Evolutionary conservation across 495 filamentous ascomycete species (phyloP).

Genomic region (Neurospora sp.): DNA sequence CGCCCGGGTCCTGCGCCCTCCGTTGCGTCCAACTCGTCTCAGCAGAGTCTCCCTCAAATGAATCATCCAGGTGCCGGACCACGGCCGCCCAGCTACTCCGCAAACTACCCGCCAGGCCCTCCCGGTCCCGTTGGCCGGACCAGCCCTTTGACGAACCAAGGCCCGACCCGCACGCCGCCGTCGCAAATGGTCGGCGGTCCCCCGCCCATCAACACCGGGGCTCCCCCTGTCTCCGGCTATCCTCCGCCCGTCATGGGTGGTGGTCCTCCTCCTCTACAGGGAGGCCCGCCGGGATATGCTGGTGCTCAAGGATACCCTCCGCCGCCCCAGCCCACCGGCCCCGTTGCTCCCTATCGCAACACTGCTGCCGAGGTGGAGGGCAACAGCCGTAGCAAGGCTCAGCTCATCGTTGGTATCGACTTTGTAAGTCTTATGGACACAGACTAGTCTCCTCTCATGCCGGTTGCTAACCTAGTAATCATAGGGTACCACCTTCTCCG

Average conservation of each 20-base stretch:
- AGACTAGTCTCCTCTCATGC: neutral
- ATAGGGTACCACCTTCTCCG: constrained; percentile 67
- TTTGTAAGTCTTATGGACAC: constrained; percentile 47
- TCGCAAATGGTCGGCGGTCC: constrained; percentile 60
- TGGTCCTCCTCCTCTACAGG: constrained; percentile 42
- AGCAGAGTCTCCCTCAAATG: constrained; percentile 41
- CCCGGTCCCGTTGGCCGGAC: constrained; percentile 41
- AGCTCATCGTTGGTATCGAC: constrained; percentile 73
- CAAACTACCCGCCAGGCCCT: constrained; percentile 48
- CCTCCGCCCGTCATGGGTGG: constrained; percentile 44
- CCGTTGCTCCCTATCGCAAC: constrained; percentile 38
- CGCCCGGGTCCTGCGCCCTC: constrained; percentile 32
- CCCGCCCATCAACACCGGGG: constrained; percentile 60
- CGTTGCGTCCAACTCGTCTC: constrained; percentile 36
- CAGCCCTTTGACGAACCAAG: constrained; percentile 38
- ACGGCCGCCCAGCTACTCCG: constrained; percentile 67
- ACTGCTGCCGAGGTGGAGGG: constrained; percentile 77
- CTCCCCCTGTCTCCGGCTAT: constrained; percentile 41
- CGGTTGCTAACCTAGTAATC: constrained; percentile 14
- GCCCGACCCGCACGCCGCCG: constrained; percentile 39
- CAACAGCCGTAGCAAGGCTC: constrained; percentile 67
- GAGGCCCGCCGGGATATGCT: constrained; percentile 36
- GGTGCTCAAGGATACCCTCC: constrained; percentile 31
- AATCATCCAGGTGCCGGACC: constrained; percentile 47
- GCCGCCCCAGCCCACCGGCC: constrained; percentile 32